Evolutionary conservation across 768 basidiomycete genomes (phyloP), one percentile per base, ranked within the genome.

Genomic region (Rhizopogon vulgaris): DNA sequence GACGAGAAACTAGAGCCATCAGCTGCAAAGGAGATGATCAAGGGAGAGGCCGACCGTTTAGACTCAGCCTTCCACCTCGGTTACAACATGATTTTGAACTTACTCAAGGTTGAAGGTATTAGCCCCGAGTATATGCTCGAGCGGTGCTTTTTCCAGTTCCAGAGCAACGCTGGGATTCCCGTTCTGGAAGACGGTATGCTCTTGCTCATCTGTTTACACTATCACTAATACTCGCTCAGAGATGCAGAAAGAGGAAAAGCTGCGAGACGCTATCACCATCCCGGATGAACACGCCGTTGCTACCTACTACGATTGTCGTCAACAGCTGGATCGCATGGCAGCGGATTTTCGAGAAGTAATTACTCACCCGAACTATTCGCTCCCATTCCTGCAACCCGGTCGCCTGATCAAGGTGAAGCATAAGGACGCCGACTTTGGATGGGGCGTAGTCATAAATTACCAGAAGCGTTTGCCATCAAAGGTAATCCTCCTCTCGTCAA

Each of bases 51-150:
- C 4, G 95, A 99, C 66, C 78, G 94, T 43, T 75, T 99, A 47
- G 94, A 98, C 68, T 99, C 96, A 6, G 96, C 96, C 4, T 99
- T 99, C 75, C 94, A 97, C 70, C 74, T 99, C 12, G 95, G 96
- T 15, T 99, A 99, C 70, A 99, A 99, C 68, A 99, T 99, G 96
- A 81, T 99, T 30, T 74, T 99, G 64, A 99, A 98, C 70, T 71
- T 99, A 58, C 94, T 99, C 84, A 88, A 97, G 65, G 96, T 99
- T 15, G 96, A 99, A 69, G 95, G 94, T 5, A 85, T 99, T 60
- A 97, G 91, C 60, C 96, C 96, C 6, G 96, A 99, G 71, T 97
- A 79, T 67, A 98, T 99, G 95, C 77, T 99, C 10, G 91, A 96
- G 69, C 77, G 90, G 41, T 97, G 94, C 72, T 99, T 99, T 78